Evolutionary conservation across 2,329 filamentous ascomycete species (phyloP).

Genomic region (Botrytis pseudocinerea): DNA sequence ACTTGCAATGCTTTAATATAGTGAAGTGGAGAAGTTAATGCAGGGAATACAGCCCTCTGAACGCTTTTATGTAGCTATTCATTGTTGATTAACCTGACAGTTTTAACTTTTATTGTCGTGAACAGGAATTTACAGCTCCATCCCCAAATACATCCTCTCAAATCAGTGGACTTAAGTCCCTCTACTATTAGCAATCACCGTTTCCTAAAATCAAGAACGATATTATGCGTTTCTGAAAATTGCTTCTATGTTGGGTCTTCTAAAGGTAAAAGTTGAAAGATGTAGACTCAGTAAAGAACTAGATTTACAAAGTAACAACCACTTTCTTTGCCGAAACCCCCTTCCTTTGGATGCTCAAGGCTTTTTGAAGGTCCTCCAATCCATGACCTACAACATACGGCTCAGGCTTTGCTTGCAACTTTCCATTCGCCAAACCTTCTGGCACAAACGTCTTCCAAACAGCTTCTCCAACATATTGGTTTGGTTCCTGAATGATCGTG

Average conservation of each 20-base stretch:
- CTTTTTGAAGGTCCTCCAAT: background rate
- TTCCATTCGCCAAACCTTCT: background rate
- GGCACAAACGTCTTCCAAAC: background rate
- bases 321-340: background rate
- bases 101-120: no score
- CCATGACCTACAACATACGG: background rate
- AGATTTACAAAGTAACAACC: background rate
- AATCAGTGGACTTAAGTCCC: no score
- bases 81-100: accelerated
- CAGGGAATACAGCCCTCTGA: no score
- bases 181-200: no score
- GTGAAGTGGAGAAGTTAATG: no score
- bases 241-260: background rate
- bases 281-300: no score
- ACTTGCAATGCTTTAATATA: no score
- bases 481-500: background rate
- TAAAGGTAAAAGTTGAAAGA: background rate
- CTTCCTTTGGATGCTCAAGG: background rate
- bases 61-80: no score
- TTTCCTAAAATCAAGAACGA: background rate
- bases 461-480: background rate
- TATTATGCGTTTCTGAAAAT: background rate
- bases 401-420: background rate
- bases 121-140: no score
- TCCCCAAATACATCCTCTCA: no score